These are phyloP conservation scores for Ramicandelaber brevisporus DNA, from an alignment of 192 early-diverging fungal species.

Conservation along the genomic window DNA sequence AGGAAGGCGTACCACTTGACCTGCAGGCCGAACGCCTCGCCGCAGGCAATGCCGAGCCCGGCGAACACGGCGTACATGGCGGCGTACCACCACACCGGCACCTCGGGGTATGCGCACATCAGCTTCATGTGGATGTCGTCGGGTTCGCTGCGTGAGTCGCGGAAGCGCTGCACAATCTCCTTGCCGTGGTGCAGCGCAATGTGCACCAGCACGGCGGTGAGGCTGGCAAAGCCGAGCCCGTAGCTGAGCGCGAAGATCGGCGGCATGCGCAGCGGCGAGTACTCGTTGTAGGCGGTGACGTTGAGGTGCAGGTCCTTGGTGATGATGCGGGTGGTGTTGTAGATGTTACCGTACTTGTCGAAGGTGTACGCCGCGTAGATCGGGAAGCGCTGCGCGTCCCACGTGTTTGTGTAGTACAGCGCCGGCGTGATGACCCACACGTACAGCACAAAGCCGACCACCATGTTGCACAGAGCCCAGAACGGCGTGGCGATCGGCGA, in stretches of 20 bases:
- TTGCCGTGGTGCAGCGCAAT: constrained; percentile 29
- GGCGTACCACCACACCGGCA: constrained; percentile 34
- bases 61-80: constrained; percentile 15
- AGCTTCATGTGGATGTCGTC: constrained; percentile 39
- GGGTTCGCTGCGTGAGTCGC: constrained; percentile 9
- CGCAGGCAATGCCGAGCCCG: constrained; percentile 17
- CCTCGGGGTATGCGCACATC: constrained; percentile 48
- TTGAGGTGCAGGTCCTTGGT: constrained; percentile 6
- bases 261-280: constrained; percentile 19
- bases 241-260: constrained; percentile 22
- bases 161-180: constrained; percentile 18
- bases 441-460: constrained; percentile 19
- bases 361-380: constrained; percentile 14
- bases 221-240: constrained; percentile 22
- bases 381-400: constrained; percentile 16
- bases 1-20: constrained; percentile 43
- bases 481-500: constrained; percentile 1
- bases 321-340: constrained; percentile 17
- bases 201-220: constrained; percentile 28
- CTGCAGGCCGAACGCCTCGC: constrained; percentile 21
- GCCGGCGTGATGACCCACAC: constrained; percentile 23
- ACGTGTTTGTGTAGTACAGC: constrained; percentile 20
- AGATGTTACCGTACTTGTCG: constrained; percentile 6
- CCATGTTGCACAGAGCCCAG: constrained; percentile 20
- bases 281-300: constrained; percentile 11